Percentiles rank a stretch among this genome's conserved stretches.
phyloP scores from a whole-genome alignment of 129 eudicot genomes.

The Saposhnikovia divaricata region DNA sequence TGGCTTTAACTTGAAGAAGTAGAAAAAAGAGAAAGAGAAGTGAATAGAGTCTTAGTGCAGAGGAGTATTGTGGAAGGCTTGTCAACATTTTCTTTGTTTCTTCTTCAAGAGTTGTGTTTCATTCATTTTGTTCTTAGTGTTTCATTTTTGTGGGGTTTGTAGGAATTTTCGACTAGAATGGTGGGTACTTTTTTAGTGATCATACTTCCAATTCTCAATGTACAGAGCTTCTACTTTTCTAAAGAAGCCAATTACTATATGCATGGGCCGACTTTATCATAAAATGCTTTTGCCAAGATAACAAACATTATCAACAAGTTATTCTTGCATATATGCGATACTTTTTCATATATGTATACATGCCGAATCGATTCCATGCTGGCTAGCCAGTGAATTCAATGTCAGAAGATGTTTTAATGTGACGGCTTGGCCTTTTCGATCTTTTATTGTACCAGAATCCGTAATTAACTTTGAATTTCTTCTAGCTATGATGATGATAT shows the following conservation, averaged over 20 bases:
- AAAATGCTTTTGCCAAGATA: background rate
- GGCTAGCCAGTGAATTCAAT: background rate
- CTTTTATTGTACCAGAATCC: background rate
- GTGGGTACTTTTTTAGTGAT: background rate
- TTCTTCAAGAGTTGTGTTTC: background rate
- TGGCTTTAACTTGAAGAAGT: constrained; percentile 33
- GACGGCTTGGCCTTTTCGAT: background rate
- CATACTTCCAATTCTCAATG: background rate
- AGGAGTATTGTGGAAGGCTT: constrained; percentile 30
- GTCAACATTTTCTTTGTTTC: constrained; percentile 32
- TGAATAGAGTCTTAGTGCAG: constrained; percentile 17
- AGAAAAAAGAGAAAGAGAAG: constrained; percentile 21
- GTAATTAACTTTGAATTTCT: background rate
- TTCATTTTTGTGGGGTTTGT: constrained; percentile 9
- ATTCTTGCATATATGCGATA: background rate
- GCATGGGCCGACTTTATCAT: background rate
- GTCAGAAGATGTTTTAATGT: background rate
- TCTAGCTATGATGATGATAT: background rate
- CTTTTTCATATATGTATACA: background rate
- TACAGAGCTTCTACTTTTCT: background rate
- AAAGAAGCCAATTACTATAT: background rate
- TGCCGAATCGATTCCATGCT: background rate
- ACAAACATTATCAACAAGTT: background rate
- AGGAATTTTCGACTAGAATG: constrained; percentile 5
- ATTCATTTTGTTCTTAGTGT: constrained; percentile 11